Base-by-base conservation (phyloP, 2,329 filamentous ascomycete species). In the Ilyonectria mors-panacis region DNA sequence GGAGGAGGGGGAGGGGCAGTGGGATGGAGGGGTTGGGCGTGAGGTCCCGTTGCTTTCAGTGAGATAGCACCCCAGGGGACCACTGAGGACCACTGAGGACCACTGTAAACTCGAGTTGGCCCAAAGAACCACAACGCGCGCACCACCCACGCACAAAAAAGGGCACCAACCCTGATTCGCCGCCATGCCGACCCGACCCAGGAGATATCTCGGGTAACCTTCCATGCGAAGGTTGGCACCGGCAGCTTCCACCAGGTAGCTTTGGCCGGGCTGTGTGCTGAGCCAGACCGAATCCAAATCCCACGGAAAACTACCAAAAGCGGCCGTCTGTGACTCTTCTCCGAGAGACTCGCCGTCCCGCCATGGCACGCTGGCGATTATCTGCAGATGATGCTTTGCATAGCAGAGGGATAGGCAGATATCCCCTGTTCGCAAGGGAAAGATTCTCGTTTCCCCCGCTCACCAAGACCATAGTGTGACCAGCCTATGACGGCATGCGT, bases 141-240 rank as follows among this genome's bases (percentile, higher is more conserved):
- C 26, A 26, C 26, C 19, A 44, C 54, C 23, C 59, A 21, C 70
- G 68, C 70, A 72, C 71, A 74, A 71, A 56, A 72, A 68, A 73
- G 73, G 73, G 73, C 72, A 75, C 57, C 73, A 75, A 74, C 73
- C 73, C 73, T 75, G 67, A 71, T 69, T 70, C 68, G 68, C 57
- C 57, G 68, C 63, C 58, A 39, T 48, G 26, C 26, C 48, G n/a
- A 33, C 17, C 23, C 26, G 26, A 26, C n/a, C 48, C 60, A 53
- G 63, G 63, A 66, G 63, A 66, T 66, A 66, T 61, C 63, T 66
- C 63, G 63, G 63, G 47, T 62, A 61, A 59, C 62, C 48, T 59
- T 48, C 50, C 55, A 59, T 64, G 47, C 21, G 44, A 63, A 63
- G 60, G 37, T 47, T 64, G 62, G 62, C 39, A 35, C 26, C 9